These are phyloP conservation scores for Daldinia decipiens DNA, from an alignment of 495 filamentous ascomycete species.

Conservation along the genomic window DNA sequence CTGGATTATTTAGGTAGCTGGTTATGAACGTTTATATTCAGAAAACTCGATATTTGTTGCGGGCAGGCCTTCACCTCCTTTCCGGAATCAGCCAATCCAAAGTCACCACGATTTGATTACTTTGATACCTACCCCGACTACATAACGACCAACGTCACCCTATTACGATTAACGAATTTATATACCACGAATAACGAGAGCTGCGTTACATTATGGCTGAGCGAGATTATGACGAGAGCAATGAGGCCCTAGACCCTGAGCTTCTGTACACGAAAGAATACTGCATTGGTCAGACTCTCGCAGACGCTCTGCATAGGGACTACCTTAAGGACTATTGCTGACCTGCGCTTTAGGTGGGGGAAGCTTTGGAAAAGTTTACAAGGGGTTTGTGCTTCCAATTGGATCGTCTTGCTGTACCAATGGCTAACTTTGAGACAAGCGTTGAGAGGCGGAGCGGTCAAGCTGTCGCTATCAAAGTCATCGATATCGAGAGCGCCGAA, in stretches of 20 bases:
- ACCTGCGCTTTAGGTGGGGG: conserved; percentile 68
- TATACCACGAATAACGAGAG: conserved; percentile 35
- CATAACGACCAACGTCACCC: conserved; percentile 8
- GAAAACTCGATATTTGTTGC: conserved; percentile 11
- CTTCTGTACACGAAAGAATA: conserved; percentile 91
- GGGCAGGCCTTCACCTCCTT: conserved; percentile 34
- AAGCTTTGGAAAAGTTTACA: conserved; percentile 96
- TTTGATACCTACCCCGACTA: conserved; percentile 1
- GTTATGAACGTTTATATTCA: conserved; percentile 8
- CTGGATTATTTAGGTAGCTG: conserved; percentile 1
- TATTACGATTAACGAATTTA: conserved; percentile 36
- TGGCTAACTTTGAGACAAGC: conserved; percentile 59
- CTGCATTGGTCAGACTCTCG: conserved; percentile 78
- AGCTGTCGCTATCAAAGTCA: conserved; percentile 93
- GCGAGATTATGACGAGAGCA: conserved; percentile 55
- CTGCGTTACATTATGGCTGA: conserved; percentile 53
- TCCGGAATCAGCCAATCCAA: conserved; percentile 33
- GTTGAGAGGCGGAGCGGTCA: conserved; percentile 86
- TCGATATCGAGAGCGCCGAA: conserved; percentile 97
- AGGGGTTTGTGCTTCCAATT: conserved; percentile 69
- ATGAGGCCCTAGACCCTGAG: conserved; percentile 76
- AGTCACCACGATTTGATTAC: conserved; percentile 20
- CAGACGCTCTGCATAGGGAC: conserved; percentile 7
- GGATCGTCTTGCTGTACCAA: background rate
- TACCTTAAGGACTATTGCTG: conserved; percentile 22